These are phyloP conservation scores for Nephromyces sp. DNA, from an alignment of 169 alveolate species.

Conservation along the genomic window DNA sequence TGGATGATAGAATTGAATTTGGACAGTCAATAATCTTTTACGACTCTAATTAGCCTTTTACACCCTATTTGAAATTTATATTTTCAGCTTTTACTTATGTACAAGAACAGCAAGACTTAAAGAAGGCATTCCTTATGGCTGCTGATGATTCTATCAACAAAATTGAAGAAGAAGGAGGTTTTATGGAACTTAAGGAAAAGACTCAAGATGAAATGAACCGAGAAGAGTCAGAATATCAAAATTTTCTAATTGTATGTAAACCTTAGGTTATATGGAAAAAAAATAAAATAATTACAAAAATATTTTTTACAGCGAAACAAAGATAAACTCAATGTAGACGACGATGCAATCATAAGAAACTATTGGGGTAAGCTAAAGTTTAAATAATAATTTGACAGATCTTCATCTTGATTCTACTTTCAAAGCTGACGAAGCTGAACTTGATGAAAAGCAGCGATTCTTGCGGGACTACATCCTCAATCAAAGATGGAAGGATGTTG, in stretches of 20 bases:
- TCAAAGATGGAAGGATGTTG: conserved; percentile 63
- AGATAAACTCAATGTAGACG: background rate
- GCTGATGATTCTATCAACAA: conserved; percentile 14
- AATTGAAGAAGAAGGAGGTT: conserved; percentile 10
- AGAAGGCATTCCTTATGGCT: conserved; percentile 28
- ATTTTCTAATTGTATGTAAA: conserved; percentile 24
- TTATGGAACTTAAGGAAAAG: conserved; percentile 14
- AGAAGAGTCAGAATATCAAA: conserved; percentile 20
- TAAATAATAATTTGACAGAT: background rate
- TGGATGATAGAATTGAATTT: no score
- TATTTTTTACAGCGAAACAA: background rate
- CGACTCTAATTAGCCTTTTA: background rate
- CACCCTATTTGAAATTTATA: no score
- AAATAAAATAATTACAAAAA: conserved; percentile 9
- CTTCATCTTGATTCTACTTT: background rate
- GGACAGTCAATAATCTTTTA: no score
- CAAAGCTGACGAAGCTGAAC: conserved; percentile 46
- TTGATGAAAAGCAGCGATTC: conserved; percentile 57
- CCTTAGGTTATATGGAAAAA: no score
- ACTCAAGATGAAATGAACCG: conserved; percentile 9
- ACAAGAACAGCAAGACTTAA: conserved; percentile 27
- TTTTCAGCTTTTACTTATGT: conserved; percentile 5
- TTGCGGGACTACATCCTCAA: conserved; percentile 64
- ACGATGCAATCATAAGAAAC: background rate
- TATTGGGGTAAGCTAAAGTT: conserved; percentile 2